Evolutionary conservation across 2,329 filamentous ascomycete species (phyloP), one percentile per base, ranked within the genome.

Genomic region (Ceratocystis lukuohia): DNA sequence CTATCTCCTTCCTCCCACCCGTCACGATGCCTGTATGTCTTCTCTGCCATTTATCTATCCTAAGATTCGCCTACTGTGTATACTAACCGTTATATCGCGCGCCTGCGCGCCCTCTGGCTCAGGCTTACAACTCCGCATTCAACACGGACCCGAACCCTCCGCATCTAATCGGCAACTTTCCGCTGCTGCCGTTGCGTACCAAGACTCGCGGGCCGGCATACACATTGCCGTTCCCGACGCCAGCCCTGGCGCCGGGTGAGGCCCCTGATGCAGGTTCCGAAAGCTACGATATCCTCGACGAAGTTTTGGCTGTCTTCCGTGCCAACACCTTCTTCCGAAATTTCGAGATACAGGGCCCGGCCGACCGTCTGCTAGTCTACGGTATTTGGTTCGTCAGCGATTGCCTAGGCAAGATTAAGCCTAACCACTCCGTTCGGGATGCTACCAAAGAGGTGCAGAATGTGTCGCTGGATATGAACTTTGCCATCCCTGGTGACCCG

Each of bases 111-210:
- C 7, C 50, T 3, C 30, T 22, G 17, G 20, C 17, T 5, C 25
- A 96, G 91, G 93, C 93, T 78, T 97, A 96, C 83, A 95, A 97
- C 83, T 96, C 90, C 76, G 89, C 96, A 82, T 96, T 96, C 85
- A 87, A 87, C 85, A 87, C 76, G 79, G 93, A 84, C 84, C 91
- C 83, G 80, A 87, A 80, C 70, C 74, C 76, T 69, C 80, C 80
- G 50, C 80, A 80, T 66, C 77, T 82, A 71, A 78, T 87, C 81
- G 91, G 93, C 76, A 97, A 96, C 84, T 92, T 97, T 75, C 92
- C 93, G 25, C 86, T 97, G 71, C 87, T 96, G 65, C 93, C 94
- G 1, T 88, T 99, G 66, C 92, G 94, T 73, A 97, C 94, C 73
- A 90, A 91, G 77, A 95, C 91, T 70, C 89, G 94, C 70, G 94